phyloP scores from a whole-genome alignment of 208 protist species.

The Jaenimonas drosophilae region DNA sequence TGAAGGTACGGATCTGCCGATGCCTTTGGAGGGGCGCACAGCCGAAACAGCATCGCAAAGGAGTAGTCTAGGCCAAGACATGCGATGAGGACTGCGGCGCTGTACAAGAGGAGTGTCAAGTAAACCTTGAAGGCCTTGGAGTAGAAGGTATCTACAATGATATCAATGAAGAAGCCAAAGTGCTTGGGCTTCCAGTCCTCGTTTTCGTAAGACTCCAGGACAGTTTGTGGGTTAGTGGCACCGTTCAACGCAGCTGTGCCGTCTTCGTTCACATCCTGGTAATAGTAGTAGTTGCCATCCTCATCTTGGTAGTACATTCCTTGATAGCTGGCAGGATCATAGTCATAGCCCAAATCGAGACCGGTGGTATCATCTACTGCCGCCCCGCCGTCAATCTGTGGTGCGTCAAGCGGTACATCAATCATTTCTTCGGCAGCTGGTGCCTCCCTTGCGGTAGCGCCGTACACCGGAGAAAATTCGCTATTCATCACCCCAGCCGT shows the following conservation, averaged over 20 bases:
- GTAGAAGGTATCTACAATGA: slow-evolving; percentile 72
- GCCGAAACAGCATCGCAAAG: slow-evolving; percentile 59
- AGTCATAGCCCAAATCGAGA: too few relatives aligned
- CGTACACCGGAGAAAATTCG: too few relatives aligned
- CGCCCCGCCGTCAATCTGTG: too few relatives aligned
- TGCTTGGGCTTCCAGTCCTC: slow-evolving; percentile 58
- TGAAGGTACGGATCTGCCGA: slow-evolving; percentile 19
- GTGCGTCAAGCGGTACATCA: too few relatives aligned
- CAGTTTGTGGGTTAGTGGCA: slow-evolving; percentile 17
- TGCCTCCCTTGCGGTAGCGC: too few relatives aligned
- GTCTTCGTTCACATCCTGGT: slow-evolving; percentile 24
- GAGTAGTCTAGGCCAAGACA: slow-evolving; percentile 53
- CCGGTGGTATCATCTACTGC: too few relatives aligned
- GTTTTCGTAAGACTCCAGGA: slow-evolving; percentile 59
- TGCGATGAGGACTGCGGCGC: slow-evolving; percentile 35
- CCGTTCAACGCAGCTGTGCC: slow-evolving; percentile 4
- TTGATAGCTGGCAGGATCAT: slow-evolving; percentile 40
- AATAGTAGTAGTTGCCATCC: slow-evolving; percentile 72
- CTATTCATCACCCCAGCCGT: too few relatives aligned
- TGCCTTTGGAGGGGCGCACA: slow-evolving; percentile 34
- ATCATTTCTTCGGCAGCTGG: too few relatives aligned
- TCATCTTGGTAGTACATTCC: slow-evolving; percentile 72
- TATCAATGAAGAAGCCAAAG: slow-evolving; percentile 65
- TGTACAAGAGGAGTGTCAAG: slow-evolving; percentile 69
- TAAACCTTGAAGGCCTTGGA: slow-evolving; percentile 59